These are phyloP conservation scores for Dentipellis sp. DNA, from an alignment of 768 basidiomycete species.

Conservation along the genomic window DNA sequence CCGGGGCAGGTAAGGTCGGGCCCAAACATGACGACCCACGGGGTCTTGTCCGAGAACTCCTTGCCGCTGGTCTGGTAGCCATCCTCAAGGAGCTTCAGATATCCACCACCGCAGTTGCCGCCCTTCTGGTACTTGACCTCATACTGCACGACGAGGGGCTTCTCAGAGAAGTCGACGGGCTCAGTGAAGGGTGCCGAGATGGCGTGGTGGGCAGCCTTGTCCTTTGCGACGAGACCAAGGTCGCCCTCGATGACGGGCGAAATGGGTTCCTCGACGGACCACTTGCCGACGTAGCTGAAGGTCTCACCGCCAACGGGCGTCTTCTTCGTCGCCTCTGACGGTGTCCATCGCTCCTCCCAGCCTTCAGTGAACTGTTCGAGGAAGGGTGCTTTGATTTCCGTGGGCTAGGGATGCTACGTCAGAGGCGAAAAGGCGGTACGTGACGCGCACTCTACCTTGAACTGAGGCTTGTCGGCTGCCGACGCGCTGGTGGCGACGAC, in stretches of 20 bases:
- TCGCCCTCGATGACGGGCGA: conserved; percentile 74
- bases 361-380: conserved; percentile 93
- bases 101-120: conserved; percentile 98
- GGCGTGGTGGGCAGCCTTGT: conserved; percentile 96
- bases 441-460: conserved; percentile 40
- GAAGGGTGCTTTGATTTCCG: conserved; percentile 79
- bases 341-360: conserved; percentile 89
- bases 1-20: conserved; percentile 92
- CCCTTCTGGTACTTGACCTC: conserved; percentile 99
- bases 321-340: conserved; percentile 97
- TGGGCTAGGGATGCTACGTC: conserved; percentile 39
- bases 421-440: neutral
- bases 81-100: conserved; percentile 91
- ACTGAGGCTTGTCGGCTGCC: conserved; percentile 53
- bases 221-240: conserved; percentile 89
- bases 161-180: conserved; percentile 69
- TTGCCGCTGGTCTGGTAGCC: conserved; percentile 91
- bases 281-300: conserved; percentile 95
- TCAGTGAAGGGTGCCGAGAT: conserved; percentile 86
- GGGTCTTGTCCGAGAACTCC: conserved; percentile 90
- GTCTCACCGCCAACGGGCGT: conserved; percentile 93
- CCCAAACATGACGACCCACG: conserved; percentile 96
- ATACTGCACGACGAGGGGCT: conserved; percentile 93
- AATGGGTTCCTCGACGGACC: conserved; percentile 89
- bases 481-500: conserved; percentile 55